Evolutionary conservation across 148 eudicot species (phyloP), one percentile per base, ranked within the genome.

Genomic region (Bassia scoparia): DNA sequence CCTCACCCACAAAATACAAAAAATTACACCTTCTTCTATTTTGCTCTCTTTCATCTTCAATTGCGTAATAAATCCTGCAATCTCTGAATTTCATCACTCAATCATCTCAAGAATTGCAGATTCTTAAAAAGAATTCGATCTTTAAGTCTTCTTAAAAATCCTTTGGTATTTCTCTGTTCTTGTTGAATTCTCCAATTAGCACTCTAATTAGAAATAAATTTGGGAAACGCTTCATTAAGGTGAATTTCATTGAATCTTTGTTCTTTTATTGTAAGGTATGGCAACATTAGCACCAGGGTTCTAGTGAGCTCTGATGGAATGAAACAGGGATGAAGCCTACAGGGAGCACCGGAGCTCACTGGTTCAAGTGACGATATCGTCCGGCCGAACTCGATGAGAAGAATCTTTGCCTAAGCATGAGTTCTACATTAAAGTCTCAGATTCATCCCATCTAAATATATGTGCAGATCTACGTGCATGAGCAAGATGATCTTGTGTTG

Each of bases 321-420:
- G 91, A 88, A 30, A 76, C 82, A 23, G 96, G 96, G 23, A 68
- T 81, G 9, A 91, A 94, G 61, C 96, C 96, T 16, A 89, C 93
- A 0, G 78, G 83, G 90, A 94, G 73, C 86, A 94, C 69, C 78
- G 98, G 26, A 88, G 89, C 72, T 84, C 97, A 2, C 82, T 94
- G 3, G 65, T 94, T 14, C 98, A 94, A 74, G 91, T 92, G 16
- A 91, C 92, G 97, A 91, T 64, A 94, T 94, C 4, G 96, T 94
- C 98, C 98, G 0, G 93, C 93, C 0, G 98, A 93, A 72, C 90
- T 94, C 12, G 97, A 91, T 37, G 98, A 89, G 82, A 89, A 89
- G 60, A 84, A 78, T 53, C 86, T 95, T 3, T 81, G 83, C 98
- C 98, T 0, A 95, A 86, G 24, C 96, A 81, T 10, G 98, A 97